These are phyloP conservation scores for Litsea cubeba DNA, from an alignment of 164 flowering plant species.

Conservation along the genomic window DNA sequence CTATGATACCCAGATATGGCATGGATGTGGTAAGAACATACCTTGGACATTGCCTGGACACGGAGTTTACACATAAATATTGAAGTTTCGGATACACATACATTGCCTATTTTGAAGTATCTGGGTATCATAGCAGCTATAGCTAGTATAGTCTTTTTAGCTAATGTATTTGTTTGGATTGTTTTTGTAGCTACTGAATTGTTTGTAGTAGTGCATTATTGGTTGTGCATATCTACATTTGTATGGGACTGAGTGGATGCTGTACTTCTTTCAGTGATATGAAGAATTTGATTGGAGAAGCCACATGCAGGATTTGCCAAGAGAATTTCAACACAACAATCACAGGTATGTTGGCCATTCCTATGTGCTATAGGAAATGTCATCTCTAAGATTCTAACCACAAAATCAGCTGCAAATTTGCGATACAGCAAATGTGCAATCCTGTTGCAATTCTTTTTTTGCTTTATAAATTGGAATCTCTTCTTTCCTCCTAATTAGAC, in stretches of 20 bases:
- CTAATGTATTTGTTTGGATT: not conserved
- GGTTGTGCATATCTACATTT: not conserved
- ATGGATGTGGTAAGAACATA: too few relatives aligned
- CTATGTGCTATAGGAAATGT: not conserved
- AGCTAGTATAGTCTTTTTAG: not conserved
- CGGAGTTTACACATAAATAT: too few relatives aligned
- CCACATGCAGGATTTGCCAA: constrained; percentile 71
- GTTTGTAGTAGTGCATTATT: not conserved
- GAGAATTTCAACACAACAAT: constrained; percentile 72
- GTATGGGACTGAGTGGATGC: not conserved
- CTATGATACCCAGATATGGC: too few relatives aligned
- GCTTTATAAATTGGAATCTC: too few relatives aligned
- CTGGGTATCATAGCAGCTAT: too few relatives aligned
- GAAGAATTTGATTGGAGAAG: constrained; percentile 77
- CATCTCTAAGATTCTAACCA: not conserved
- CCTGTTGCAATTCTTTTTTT: too few relatives aligned
- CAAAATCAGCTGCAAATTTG: not conserved
- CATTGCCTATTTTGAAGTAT: too few relatives aligned
- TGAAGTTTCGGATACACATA: too few relatives aligned
- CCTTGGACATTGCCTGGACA: too few relatives aligned
- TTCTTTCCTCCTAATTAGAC: too few relatives aligned
- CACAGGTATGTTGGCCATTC: constrained; percentile 35
- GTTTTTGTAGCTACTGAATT: not conserved
- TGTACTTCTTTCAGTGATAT: constrained; percentile 53
- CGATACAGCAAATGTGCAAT: not conserved